Evolutionary conservation across 345 rosid genomes (phyloP), one percentile per base, ranked within the genome.

Genomic region (Heritiera littoralis): DNA sequence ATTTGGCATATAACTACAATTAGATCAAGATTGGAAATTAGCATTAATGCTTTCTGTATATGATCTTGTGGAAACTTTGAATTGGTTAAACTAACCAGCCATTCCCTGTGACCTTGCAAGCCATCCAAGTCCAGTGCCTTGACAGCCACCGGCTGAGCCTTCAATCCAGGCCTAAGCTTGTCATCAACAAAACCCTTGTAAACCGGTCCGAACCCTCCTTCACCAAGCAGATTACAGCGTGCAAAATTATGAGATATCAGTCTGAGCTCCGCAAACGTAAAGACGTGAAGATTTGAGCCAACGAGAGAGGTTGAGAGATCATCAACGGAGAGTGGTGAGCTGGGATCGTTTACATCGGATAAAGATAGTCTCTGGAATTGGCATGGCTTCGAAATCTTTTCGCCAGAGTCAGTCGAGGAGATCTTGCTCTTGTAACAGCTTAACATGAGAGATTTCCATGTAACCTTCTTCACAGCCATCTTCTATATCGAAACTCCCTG

Each of bases 141-240:
- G 48, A 92, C 95, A 23, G 98, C 97, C 41, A 92, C 94, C 18
- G 93, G 88, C 75, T 90, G 97, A 60, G 95, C 84, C 70, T 81
- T 80, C 77, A 88, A 78, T 51, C 93, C 94, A 0, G 85, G 92
- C 79, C 86, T 83, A 32, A 89, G 71, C 76, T 87, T 89, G 74
- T 87, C 92, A 80, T 88, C 89, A 5, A 89, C 38, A 43, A 90
- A 91, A 28, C 97, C 98, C 76, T 94, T 92, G 79, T 89, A 86
- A 66, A 94, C 97, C 0, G 89, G 92, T 2, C 98, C 97, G 43
- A 94, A 92, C 70, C 97, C 94, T 7, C 97, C 98, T 87, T 89
- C 91, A 0, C 97, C 98, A 5, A 92, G 82, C 70, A 92, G 77
- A 73, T 89, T 92, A 83, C 83, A 81, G 79, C 90, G 74, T 1